Base-by-base conservation (phyloP, 164 flowering plant genomes). In the Vitis amurensis region DNA sequence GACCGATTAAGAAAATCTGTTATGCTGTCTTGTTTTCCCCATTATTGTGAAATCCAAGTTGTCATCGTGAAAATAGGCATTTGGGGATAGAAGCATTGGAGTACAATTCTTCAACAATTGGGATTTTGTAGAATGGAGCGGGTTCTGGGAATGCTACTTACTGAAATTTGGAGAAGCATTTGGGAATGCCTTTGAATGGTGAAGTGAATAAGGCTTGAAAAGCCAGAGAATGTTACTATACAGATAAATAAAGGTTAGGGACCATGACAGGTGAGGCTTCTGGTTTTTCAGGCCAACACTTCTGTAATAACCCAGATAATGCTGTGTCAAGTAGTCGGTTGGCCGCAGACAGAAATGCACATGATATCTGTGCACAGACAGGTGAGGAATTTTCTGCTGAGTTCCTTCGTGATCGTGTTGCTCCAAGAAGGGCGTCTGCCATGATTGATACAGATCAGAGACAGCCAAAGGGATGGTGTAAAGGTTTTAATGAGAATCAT, bases 381-480 rank as follows among this genome's bases (percentile, higher is more conserved):
- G 98, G 95, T 29, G 98, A 93, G 82, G 95, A 88, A 67, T 93
- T 93, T 71, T 85, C 92, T 14, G 2, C 75, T n/a, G 85, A 85
- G 69, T 89, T 91, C 75, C 70, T 85, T 55, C 77, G 86, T 65
- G 88, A 89, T 67, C 84, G 86, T 64, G 73, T 61, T 31, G 55
- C 72, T 68, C 15, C 78, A 31, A 79, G 80, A 66, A 79, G 73
- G 53, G 69, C 60, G 23, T 55, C 82, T 1, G 62, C 55, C 5
- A 68, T 73, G 59, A 55, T 63, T 55, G 84, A 78, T 69, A 63
- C 57, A 29, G 78, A 74, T 59, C 74, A 53, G 31, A 76, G 30
- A 16, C 70, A 75, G 50, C 71, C 59, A 63, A 64, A 61, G 37
- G 56, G 71, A 64, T 72, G 70, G 59, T 79, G 83, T 4, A 49